These are phyloP conservation scores for Daphne laureola DNA, from an alignment of 441 rosid species.

Conservation along the genomic window DNA sequence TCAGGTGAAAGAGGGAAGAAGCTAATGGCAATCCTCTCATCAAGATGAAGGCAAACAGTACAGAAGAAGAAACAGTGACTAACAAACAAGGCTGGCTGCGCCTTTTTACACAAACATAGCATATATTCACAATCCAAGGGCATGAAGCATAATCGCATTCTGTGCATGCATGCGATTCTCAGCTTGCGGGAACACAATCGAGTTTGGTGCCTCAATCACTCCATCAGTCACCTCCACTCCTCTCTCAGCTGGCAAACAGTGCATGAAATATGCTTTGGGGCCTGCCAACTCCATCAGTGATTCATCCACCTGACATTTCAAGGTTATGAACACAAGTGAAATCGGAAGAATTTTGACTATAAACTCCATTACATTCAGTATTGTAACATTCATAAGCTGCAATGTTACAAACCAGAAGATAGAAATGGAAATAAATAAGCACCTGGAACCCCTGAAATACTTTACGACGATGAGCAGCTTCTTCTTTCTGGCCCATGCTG, in stretches of 20 bases:
- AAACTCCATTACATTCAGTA: too few relatives aligned
- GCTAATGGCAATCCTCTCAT: too few relatives aligned
- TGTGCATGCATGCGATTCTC: constrained; percentile 98
- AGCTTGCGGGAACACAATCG: constrained; percentile 97
- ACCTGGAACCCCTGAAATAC: constrained; percentile 97
- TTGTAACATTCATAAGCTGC: too few relatives aligned
- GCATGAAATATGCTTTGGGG: constrained; percentile 87
- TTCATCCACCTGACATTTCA: constrained; percentile 59
- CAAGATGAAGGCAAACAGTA: too few relatives aligned
- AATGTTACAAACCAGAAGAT: neutral
- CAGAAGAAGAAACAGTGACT: too few relatives aligned
- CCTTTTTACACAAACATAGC: too few relatives aligned
- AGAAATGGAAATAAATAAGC: neutral
- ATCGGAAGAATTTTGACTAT: too few relatives aligned
- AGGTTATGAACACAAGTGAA: too few relatives aligned
- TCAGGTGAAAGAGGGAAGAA: too few relatives aligned
- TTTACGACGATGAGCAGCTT: constrained; percentile 80
- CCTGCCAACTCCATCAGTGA: constrained; percentile 85
- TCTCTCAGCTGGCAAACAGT: constrained; percentile 96
- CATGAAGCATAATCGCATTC: constrained; percentile 87
- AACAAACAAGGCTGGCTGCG: too few relatives aligned
- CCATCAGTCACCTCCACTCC: constrained; percentile 87
- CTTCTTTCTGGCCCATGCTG: constrained; percentile 98
- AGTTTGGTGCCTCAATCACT: constrained; percentile 85
- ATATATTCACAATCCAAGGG: constrained; percentile 52